Evolutionary conservation across 108 stramenopile genomes (phyloP), one percentile per base, ranked within the genome.

Genomic region (Pseudonitzschia multiseries): DNA sequence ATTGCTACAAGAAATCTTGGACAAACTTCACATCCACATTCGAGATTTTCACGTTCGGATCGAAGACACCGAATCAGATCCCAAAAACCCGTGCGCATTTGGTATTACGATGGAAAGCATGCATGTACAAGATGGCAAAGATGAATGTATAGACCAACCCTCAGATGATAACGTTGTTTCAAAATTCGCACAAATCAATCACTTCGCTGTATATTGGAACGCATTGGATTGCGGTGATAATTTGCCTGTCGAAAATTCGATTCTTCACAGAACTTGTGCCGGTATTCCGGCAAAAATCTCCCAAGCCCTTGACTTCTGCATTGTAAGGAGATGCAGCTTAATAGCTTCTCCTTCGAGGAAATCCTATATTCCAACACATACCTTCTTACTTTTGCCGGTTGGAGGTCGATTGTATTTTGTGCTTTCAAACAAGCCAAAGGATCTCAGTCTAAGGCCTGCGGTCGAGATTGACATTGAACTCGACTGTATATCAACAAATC

Each of bases 31-130:
- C 31, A 40, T 91, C 67, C 87, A 91, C 69, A 51, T 91, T 10
- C 75, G 90, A 28, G 81, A 88, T 73, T 64, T 91, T 6, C 87
- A 88, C 68, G 64, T 91, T 53, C 74, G 90, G 14, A 60, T 87
- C 41, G 90, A 91, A 79, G 90, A 88, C 59, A 51, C 75, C 12
- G 77, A 84, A 54, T 76, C 83, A 17, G 78, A 81, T 79, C 80
- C 84, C 21, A 20, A 22, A 24, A 65, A 81, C 63, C 86, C 86
- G 12, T 88, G 66, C 68, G 80, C 84, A 4, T 81, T 65, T 56
- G 90, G 90, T 9, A 63, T 91, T 26, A 86, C 85, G 6, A 31
- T 88, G 65, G 87, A 91, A 83, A 85, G 83, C 36, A 72, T 91
- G 66, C 87, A 91, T 59, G 52, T 91, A 26, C 82, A 86, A 43